Conservation (phyloP, 1,284 basidiomycete genomes). For the Gastroboletus turbinatus region DNA sequence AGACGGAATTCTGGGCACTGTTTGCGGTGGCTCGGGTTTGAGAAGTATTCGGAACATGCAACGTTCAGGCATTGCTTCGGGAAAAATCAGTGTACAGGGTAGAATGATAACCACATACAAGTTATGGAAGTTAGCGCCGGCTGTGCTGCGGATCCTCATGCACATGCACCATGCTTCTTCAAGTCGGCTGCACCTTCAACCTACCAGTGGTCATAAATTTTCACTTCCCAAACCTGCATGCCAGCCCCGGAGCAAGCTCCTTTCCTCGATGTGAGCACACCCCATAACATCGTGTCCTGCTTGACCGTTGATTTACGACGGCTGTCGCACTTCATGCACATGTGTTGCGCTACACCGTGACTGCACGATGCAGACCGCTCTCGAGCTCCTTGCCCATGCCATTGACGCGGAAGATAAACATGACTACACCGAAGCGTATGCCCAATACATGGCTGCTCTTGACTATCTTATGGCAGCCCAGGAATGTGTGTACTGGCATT, state of each 20-base stretch:
- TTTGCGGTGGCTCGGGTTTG: too few relatives aligned
- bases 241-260: background rate
- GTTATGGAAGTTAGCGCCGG: too few relatives aligned
- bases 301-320: background rate
- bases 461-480: slow-evolving; percentile 96
- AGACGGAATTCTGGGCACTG: too few relatives aligned
- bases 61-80: too few relatives aligned
- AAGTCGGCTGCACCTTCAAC: too few relatives aligned
- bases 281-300: too few relatives aligned
- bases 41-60: too few relatives aligned
- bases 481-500: slow-evolving; percentile 41
- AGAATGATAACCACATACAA: too few relatives aligned
- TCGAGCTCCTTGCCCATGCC: slow-evolving; percentile 20
- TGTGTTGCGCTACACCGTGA: too few relatives aligned
- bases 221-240: slow-evolving; percentile 1
- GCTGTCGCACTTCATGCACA: background rate
- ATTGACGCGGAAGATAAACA: slow-evolving; percentile 74
- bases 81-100: too few relatives aligned
- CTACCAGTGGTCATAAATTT: slow-evolving; percentile 33
- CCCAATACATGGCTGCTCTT: slow-evolving; percentile 88
- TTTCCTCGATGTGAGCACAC: slow-evolving; percentile 6
- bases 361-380: slow-evolving; percentile 14
- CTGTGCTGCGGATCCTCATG: too few relatives aligned
- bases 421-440: slow-evolving; percentile 94
- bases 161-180: too few relatives aligned